Percentiles rank a stretch among this genome's conserved stretches.
These are phyloP conservation scores for Mayamaea pseudoterrestris DNA, from an alignment of 108 stramenopile genomes.

Conservation along the genomic window DNA sequence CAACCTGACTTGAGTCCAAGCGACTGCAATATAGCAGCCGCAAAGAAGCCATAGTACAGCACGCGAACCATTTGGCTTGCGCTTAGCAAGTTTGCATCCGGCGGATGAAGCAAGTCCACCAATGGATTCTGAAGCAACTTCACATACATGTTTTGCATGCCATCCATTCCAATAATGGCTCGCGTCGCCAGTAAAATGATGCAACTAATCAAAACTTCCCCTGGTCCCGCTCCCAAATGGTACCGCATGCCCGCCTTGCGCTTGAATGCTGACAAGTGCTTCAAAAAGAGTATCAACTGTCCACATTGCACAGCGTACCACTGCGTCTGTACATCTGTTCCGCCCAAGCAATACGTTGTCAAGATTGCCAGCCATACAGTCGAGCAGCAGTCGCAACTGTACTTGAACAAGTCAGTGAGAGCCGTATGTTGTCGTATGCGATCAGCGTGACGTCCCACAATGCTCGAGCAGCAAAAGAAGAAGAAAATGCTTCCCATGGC, in stretches of 20 bases:
- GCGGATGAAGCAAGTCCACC: slow-evolving; percentile 19
- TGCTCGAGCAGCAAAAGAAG: slow-evolving; percentile 57
- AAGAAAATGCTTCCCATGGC: slow-evolving; percentile 56
- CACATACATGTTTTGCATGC: slow-evolving; percentile 46
- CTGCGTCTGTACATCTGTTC: slow-evolving; percentile 35
- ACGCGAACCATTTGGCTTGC: slow-evolving; percentile 44
- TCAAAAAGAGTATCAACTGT: slow-evolving; percentile 72
- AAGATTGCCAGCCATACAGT: slow-evolving; percentile 74
- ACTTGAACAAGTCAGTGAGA: slow-evolving; percentile 81
- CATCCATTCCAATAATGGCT: slow-evolving; percentile 67
- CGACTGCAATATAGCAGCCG: slow-evolving; percentile 47
- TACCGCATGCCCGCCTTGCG: slow-evolving; percentile 76
- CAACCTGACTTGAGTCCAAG: slow-evolving; percentile 58
- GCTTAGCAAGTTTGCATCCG: slow-evolving; percentile 21
- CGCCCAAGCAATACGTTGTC: slow-evolving; percentile 69
- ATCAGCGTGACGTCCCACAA: slow-evolving; percentile 64
- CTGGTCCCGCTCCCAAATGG: slow-evolving; percentile 68
- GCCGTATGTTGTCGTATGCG: slow-evolving; percentile 74
- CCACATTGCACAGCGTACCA: slow-evolving; percentile 83
- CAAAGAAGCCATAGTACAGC: slow-evolving; percentile 53
- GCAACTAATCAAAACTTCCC: slow-evolving; percentile 61
- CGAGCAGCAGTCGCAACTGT: slow-evolving; percentile 64
- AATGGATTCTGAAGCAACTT: slow-evolving; percentile 31
- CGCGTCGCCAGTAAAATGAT: slow-evolving; percentile 47
- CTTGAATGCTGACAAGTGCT: slow-evolving; percentile 79